Evolutionary conservation across 805 yeast species (phyloP).

Genomic region (Candida glaebosa): DNA sequence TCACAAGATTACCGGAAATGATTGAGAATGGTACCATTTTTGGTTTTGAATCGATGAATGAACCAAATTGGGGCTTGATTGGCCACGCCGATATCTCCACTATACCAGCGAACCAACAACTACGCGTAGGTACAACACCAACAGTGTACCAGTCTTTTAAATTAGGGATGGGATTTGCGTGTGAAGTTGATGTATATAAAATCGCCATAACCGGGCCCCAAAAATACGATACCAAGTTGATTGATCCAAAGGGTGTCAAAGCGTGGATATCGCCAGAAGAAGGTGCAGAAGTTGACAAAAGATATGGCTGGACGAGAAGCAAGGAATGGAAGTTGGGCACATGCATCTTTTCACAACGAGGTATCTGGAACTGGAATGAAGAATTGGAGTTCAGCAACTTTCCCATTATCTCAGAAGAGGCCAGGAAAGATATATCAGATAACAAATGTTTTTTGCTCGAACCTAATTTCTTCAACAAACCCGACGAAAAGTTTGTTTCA

Average conservation of each 20-base stretch:
- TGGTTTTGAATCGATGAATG: constrained; percentile 86
- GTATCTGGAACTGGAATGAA: constrained; percentile 61
- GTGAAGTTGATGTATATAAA: constrained; percentile 64
- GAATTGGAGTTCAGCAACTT: constrained; percentile 19
- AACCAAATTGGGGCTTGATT: constrained; percentile 74
- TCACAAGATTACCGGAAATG: constrained; percentile 27
- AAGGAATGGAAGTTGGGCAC: constrained; percentile 64
- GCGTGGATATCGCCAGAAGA: constrained; percentile 66
- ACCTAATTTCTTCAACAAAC: constrained; percentile 32
- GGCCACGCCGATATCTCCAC: constrained; percentile 55
- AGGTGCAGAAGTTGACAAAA: constrained; percentile 43
- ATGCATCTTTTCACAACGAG: constrained; percentile 79
- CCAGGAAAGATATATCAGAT: constrained; percentile 19
- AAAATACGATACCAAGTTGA: constrained; percentile 49
- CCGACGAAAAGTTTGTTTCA: constrained; percentile 15
- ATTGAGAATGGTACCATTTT: constrained; percentile 46
- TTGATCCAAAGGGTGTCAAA: constrained; percentile 63
- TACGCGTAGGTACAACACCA: constrained; percentile 79
- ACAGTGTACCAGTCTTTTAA: constrained; percentile 70
- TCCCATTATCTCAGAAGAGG: constrained; percentile 22
- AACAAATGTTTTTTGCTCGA: constrained; percentile 21
- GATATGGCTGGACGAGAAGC: constrained; percentile 69
- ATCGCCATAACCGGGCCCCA: constrained; percentile 77
- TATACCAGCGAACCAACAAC: constrained; percentile 59
- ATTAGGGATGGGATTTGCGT: constrained; percentile 74